phyloP scores from a whole-genome alignment of 1,284 basidiomycete genomes.

The Tilletia indica region DNA sequence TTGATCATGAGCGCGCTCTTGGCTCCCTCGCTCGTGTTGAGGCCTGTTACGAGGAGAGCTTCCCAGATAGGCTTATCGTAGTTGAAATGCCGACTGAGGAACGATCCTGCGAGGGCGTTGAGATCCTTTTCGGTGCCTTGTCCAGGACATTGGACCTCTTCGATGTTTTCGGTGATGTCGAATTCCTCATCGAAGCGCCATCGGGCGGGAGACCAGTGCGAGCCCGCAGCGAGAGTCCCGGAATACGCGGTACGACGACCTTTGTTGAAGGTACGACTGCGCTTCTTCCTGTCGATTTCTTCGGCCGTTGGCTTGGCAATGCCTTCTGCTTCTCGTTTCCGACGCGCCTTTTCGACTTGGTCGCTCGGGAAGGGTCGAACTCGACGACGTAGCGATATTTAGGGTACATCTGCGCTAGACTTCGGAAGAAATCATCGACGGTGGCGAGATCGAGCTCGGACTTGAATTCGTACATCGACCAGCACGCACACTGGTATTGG shows the following conservation, averaged over 20 bases:
- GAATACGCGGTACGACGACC: constrained; percentile 44
- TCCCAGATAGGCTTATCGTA: constrained; percentile 54
- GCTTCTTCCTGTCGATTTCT: constrained; percentile 7
- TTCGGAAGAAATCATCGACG: constrained; percentile 50
- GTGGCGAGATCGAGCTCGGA: constrained; percentile 48
- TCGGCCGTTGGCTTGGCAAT: constrained; percentile 15
- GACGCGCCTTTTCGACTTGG: constrained; percentile 24
- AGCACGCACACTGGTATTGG: constrained; percentile 51
- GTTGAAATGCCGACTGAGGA: constrained; percentile 51
- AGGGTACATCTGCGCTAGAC: constrained; percentile 48
- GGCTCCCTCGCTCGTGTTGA: constrained; percentile 48
- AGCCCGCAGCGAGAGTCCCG: constrained; percentile 46
- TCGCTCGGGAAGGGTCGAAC: constrained; percentile 44
- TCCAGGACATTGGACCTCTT: constrained; percentile 34
- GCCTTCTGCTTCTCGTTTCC: constrained; percentile 27
- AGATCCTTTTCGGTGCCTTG: constrained; percentile 41
- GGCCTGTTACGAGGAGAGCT: constrained; percentile 51
- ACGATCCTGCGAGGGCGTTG: constrained; percentile 47
- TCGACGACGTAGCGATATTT: constrained; percentile 53
- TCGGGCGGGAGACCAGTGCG: constrained; percentile 39
- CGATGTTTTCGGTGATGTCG: constrained; percentile 50
- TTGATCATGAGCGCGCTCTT: constrained; percentile 54
- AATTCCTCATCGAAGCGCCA: constrained; percentile 53
- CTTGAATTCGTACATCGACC: constrained; percentile 54
- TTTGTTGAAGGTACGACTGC: constrained; percentile 21